phyloP scores from a whole-genome alignment of 2,329 filamentous ascomycete genomes.

The Fusarium torulosum region DNA sequence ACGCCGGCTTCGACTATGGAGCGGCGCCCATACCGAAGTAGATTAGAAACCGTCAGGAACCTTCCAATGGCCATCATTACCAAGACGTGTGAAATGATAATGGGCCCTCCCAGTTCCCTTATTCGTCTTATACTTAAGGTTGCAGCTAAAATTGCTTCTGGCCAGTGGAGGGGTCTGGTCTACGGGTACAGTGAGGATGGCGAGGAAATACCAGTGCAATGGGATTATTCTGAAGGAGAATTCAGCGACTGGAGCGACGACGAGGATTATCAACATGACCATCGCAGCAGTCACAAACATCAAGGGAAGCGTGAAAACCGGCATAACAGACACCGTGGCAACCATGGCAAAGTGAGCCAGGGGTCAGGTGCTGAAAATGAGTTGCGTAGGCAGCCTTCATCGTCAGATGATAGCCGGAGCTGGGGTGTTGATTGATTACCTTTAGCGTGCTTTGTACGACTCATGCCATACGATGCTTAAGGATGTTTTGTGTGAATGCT shows the following conservation, averaged over 20 bases:
- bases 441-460: background rate
- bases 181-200: conserved; percentile 66
- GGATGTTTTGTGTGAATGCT: conserved; percentile 4
- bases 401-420: conserved; percentile 45
- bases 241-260: conserved; percentile 69
- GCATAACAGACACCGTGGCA: conserved; percentile 28
- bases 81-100: conserved; percentile 80
- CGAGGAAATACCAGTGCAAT: conserved; percentile 68
- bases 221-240: conserved; percentile 71
- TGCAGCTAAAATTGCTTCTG: conserved; percentile 78
- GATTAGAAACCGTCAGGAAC: conserved; percentile 43
- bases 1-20: conserved; percentile 58
- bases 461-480: conserved; percentile 7
- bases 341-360: background rate
- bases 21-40: conserved; percentile 42
- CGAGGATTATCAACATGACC: conserved; percentile 52
- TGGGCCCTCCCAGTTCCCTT: conserved; percentile 84
- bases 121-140: conserved; percentile 85
- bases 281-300: conserved; percentile 22
- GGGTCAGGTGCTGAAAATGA: conserved; percentile 6
- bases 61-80: conserved; percentile 71
- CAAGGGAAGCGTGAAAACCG: conserved; percentile 22
- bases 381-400: conserved; percentile 30
- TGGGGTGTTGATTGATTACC: conserved; percentile 44
- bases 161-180: conserved; percentile 72